These are phyloP conservation scores for Aquanectria penicillioides DNA, from an alignment of 2,329 filamentous ascomycete genomes.

Conservation along the genomic window DNA sequence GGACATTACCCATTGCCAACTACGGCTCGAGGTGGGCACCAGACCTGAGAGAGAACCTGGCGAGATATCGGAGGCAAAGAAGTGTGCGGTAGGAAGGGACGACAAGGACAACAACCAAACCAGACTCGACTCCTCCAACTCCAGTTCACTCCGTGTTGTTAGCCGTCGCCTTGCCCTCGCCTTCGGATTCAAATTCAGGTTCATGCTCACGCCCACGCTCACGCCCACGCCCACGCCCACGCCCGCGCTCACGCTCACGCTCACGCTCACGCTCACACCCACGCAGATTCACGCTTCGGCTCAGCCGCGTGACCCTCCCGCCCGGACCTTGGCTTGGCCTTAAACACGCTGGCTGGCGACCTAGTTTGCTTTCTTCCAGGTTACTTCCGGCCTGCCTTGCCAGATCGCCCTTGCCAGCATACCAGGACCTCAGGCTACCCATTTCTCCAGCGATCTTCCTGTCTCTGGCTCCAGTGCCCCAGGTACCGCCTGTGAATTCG, in stretches of 20 bases:
- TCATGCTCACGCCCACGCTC: too few species aligned
- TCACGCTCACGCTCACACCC: too few species aligned
- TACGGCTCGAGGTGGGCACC: not conserved
- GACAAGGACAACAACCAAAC: not conserved
- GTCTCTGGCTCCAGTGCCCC: not conserved
- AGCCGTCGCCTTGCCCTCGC: too few species aligned
- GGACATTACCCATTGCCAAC: not conserved
- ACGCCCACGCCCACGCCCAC: too few species aligned
- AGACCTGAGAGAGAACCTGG: not conserved
- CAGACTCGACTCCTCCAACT: not conserved
- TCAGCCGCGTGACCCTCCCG: not conserved
- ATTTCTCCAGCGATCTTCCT: not conserved
- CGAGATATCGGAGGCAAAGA: not conserved
- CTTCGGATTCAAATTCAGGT: not conserved
- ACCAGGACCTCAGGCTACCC: not conserved
- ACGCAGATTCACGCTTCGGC: not conserved
- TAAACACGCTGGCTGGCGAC: not conserved
- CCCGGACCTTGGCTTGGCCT: not conserved
- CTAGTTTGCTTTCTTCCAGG: not conserved
- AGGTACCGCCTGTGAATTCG: conserved; percentile 5
- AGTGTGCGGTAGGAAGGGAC: not conserved
- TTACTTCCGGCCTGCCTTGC: not conserved
- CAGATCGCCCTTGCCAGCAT: not conserved
- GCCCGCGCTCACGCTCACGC: too few species aligned
- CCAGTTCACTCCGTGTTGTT: too few species aligned